Evolutionary conservation across 495 filamentous ascomycete genomes (phyloP).

Genomic region (Rostrohypoxylon terebratum): DNA sequence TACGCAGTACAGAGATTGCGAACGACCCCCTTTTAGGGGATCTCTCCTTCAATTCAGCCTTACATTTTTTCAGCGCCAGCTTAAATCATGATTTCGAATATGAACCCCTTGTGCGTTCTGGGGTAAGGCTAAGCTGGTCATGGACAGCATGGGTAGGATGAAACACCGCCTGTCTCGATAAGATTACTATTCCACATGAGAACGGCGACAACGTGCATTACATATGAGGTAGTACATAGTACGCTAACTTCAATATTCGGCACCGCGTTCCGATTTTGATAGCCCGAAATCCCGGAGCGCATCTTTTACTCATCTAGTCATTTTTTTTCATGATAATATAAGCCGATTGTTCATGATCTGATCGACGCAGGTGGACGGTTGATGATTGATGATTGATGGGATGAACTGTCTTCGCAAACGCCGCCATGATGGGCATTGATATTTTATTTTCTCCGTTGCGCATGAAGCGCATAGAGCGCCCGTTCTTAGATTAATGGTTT

Average conservation of each 20-base stretch:
- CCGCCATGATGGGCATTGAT: background rate
- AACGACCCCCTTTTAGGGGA: constrained; percentile 13
- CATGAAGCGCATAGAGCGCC: constrained; percentile 6
- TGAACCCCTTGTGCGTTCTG: constrained; percentile 19
- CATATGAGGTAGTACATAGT: no score
- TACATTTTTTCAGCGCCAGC: constrained; percentile 8
- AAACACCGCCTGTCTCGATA: constrained; percentile 44
- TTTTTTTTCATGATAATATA: background rate
- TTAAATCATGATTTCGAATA: constrained; percentile 13
- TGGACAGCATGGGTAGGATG: constrained; percentile 29
- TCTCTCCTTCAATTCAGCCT: constrained; percentile 28
- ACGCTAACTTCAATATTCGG: constrained; percentile 16
- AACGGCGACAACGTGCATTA: constrained; percentile 14
- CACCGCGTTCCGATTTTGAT: constrained; percentile 17
- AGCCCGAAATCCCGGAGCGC: background rate
- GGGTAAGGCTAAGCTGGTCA: constrained; percentile 20
- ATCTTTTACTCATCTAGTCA: background rate
- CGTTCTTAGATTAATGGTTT: background rate
- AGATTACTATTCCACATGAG: constrained; percentile 36
- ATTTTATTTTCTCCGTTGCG: background rate
- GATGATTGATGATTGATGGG: background rate
- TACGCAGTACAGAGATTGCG: background rate
- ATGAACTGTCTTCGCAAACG: constrained; percentile 1
- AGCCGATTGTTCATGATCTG: constrained; percentile 1
- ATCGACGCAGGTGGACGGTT: background rate